These are phyloP conservation scores for Trifolium dubium DNA, from an alignment of 306 rosid genomes.

Conservation along the genomic window DNA sequence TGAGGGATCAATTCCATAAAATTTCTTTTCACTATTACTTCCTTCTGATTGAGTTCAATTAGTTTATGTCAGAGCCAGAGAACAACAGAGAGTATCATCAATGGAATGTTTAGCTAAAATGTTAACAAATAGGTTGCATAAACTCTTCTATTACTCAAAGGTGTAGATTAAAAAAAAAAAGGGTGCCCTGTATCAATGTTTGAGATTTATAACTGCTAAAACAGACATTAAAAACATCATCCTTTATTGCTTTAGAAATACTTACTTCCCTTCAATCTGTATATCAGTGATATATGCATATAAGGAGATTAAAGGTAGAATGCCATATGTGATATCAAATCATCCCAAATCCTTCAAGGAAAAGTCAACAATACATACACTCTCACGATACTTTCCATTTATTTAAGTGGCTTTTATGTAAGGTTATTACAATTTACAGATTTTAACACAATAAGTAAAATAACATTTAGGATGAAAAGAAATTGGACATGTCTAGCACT, in stretches of 20 bases:
- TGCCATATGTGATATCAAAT: neutral
- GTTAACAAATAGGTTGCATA: constrained; percentile 27
- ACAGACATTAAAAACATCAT: neutral
- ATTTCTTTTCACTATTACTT: neutral
- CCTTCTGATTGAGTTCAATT: constrained; percentile 12
- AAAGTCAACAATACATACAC: constrained; percentile 10
- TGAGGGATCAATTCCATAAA: neutral
- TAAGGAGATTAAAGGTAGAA: constrained; percentile 1
- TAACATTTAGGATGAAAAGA: constrained; percentile 11
- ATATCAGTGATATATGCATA: constrained; percentile 3
- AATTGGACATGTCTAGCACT: neutral
- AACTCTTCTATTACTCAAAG: constrained; percentile 31
- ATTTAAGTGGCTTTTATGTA: constrained; percentile 6
- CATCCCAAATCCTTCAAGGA: constrained; percentile 3
- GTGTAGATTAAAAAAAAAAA: neutral
- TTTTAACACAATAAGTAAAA: constrained; percentile 12
- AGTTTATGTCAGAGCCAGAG: constrained; percentile 2
- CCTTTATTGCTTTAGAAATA: neutral
- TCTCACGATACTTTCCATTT: constrained; percentile 6
- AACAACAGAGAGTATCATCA: neutral
- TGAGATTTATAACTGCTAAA: constrained; percentile 13
- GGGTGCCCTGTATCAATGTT: neutral
- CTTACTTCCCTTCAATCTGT: constrained; percentile 4
- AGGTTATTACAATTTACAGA: constrained; percentile 19
- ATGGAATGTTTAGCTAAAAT: constrained; percentile 15